Conservation (phyloP, 495 filamentous ascomycete species). For the Pyrenopolyporus hunteri region DNA sequence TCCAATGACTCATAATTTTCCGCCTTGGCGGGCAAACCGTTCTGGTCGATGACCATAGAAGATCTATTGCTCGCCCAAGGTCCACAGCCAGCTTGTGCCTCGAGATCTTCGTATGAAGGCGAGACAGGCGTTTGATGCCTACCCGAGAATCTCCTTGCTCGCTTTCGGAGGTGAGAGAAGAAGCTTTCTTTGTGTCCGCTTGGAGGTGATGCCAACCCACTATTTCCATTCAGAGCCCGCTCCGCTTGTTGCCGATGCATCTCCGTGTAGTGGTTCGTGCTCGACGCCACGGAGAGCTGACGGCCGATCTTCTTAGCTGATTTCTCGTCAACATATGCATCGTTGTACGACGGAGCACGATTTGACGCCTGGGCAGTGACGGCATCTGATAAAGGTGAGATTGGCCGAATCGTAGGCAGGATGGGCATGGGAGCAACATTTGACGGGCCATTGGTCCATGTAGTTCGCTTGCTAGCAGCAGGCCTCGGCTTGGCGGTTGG, state of each 20-base stretch:
- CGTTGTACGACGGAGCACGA: constrained; percentile 55
- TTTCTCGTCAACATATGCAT: constrained; percentile 60
- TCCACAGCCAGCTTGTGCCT: constrained; percentile 87
- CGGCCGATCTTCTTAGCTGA: constrained; percentile 95
- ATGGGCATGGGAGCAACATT: constrained; percentile 97
- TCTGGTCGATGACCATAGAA: constrained; percentile 79
- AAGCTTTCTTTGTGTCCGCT: constrained; percentile 88
- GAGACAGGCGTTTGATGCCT: constrained; percentile 79
- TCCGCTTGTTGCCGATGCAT: constrained; percentile 90
- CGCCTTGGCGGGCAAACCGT: constrained; percentile 59
- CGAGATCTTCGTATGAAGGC: constrained; percentile 72
- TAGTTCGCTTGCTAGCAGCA: constrained; percentile 73
- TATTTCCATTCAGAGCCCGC: constrained; percentile 83
- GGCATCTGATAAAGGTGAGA: constrained; percentile 89
- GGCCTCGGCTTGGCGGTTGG: constrained; percentile 63
- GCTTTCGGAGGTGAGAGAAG: constrained; percentile 95
- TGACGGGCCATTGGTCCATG: constrained; percentile 80
- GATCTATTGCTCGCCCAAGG: constrained; percentile 86
- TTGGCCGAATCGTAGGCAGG: constrained; percentile 91
- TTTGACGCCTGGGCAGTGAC: constrained; percentile 84
- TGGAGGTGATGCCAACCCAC: constrained; percentile 66
- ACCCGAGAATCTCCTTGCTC: constrained; percentile 89
- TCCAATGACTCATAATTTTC: constrained; percentile 76
- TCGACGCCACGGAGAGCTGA: constrained; percentile 94
- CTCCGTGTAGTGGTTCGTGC: constrained; percentile 85